These are phyloP conservation scores for Leishmania arabica DNA, from an alignment of 208 protist species.

Conservation along the genomic window DNA sequence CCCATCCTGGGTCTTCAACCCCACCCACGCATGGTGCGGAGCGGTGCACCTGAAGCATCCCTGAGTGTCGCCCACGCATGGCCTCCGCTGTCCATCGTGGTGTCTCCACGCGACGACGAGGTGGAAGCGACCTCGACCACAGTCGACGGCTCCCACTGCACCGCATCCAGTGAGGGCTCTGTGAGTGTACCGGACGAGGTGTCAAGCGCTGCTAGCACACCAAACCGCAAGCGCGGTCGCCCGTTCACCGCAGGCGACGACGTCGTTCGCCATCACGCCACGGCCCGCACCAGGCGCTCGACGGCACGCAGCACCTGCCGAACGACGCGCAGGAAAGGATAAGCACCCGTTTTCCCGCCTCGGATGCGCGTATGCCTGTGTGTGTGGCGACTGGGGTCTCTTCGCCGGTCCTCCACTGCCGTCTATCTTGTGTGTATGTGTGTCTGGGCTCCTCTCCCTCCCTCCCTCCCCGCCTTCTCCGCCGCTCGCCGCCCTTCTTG, in stretches of 20 bases:
- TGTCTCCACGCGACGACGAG: constrained; percentile 6
- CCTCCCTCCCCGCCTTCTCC: not conserved
- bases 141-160: not conserved
- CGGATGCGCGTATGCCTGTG: not conserved
- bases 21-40: not conserved
- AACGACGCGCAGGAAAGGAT: not conserved
- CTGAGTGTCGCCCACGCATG: not conserved
- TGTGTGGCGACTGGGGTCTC: not conserved
- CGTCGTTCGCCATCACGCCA: not conserved
- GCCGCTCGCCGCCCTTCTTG: not conserved
- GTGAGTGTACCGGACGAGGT: not conserved
- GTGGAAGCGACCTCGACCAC: not conserved
- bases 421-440: constrained; percentile 4
- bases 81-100: constrained; percentile 5
- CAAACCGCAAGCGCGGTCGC: constrained; percentile 19
- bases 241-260: not conserved
- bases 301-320: not conserved
- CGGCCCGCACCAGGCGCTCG: not conserved
- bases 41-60: not conserved
- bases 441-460: not conserved
- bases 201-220: not conserved
- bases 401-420: not conserved
- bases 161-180: not conserved
- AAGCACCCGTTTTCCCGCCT: not conserved
- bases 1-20: not conserved